These are phyloP conservation scores for Mycena metata DNA, from an alignment of 768 basidiomycete species.

Conservation along the genomic window DNA sequence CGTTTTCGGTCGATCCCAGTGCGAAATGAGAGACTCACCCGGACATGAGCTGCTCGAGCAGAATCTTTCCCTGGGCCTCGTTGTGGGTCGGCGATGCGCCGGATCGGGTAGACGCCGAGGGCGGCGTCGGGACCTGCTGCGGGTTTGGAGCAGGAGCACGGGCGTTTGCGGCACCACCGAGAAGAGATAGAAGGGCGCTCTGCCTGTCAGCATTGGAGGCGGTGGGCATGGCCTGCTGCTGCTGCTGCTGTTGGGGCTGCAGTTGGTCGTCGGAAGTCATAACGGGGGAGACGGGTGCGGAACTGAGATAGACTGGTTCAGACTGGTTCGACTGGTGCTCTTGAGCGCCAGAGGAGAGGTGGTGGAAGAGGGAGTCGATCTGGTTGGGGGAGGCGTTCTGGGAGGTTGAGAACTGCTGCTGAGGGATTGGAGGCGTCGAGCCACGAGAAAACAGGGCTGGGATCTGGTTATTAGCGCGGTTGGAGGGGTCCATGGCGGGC, in stretches of 20 bases:
- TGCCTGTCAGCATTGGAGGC: constrained; percentile 73
- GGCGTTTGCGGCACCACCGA: constrained; percentile 58
- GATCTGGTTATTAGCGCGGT: constrained; percentile 50
- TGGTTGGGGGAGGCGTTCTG: constrained; percentile 65
- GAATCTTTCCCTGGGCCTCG: constrained; percentile 78
- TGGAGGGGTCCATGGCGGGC: constrained; percentile 52
- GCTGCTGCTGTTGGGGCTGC: constrained; percentile 54
- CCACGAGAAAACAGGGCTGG: constrained; percentile 68
- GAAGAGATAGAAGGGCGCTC: constrained; percentile 79
- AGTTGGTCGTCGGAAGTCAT: constrained; percentile 60
- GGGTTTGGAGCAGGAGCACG: constrained; percentile 49
- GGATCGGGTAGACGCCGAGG: constrained; percentile 69
- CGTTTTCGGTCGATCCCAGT: constrained; percentile 22
- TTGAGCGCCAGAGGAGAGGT: constrained; percentile 56
- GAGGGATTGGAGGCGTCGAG: constrained; percentile 62
- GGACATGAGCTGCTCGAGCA: constrained; percentile 86
- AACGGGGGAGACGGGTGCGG: constrained; percentile 55
- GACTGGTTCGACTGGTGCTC: constrained; percentile 59
- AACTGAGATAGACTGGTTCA: constrained; percentile 49
- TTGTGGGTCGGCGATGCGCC: constrained; percentile 69
- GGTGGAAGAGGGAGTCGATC: constrained; percentile 79
- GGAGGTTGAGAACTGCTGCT: constrained; percentile 52
- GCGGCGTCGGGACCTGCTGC: constrained; percentile 80
- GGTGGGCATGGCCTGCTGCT: constrained; percentile 57
- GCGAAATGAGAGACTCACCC: constrained; percentile 66